These are phyloP conservation scores for Polysphondylium violaceum DNA, from an alignment of 78 protist genomes.

Conservation along the genomic window DNA sequence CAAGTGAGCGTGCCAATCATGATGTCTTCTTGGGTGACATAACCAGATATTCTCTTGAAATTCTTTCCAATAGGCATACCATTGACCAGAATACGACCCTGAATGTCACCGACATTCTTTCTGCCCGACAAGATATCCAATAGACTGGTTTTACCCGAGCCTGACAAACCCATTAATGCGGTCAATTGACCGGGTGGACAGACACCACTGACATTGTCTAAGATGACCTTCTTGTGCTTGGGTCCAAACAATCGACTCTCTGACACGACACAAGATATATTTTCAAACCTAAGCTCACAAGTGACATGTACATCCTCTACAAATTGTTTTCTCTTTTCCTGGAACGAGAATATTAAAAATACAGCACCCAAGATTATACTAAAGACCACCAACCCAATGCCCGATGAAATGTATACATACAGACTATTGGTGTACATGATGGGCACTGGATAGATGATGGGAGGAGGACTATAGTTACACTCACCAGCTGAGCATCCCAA, in stretches of 20 bases:
- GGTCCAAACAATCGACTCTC: background rate
- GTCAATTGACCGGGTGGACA: conserved; percentile 73
- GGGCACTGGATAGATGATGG: conserved; percentile 16
- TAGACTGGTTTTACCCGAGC: conserved; percentile 79
- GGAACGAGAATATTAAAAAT: background rate
- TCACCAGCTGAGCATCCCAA: conserved; percentile 57
- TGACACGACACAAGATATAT: conserved; percentile 29
- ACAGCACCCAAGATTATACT: background rate
- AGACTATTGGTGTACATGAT: background rate
- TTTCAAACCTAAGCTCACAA: conserved; percentile 33
- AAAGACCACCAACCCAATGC: conserved; percentile 1
- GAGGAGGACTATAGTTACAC: conserved; percentile 22
- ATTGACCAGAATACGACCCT: conserved; percentile 62
- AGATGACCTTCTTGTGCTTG: conserved; percentile 7
- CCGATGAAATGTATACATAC: conserved; percentile 1
- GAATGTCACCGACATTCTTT: conserved; percentile 77
- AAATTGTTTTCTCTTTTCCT: conserved; percentile 30
- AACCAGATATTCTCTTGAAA: conserved; percentile 82
- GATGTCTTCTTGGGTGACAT: conserved; percentile 91
- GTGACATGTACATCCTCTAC: conserved; percentile 15
- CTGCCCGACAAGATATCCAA: conserved; percentile 81
- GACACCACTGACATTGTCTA: conserved; percentile 64
- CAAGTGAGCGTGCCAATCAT: conserved; percentile 85
- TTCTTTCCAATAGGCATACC: conserved; percentile 39
- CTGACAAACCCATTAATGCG: conserved; percentile 82